Base-by-base conservation (phyloP, 2,329 filamentous ascomycete genomes). In the Graphilbum ipis-grandicollis region DNA sequence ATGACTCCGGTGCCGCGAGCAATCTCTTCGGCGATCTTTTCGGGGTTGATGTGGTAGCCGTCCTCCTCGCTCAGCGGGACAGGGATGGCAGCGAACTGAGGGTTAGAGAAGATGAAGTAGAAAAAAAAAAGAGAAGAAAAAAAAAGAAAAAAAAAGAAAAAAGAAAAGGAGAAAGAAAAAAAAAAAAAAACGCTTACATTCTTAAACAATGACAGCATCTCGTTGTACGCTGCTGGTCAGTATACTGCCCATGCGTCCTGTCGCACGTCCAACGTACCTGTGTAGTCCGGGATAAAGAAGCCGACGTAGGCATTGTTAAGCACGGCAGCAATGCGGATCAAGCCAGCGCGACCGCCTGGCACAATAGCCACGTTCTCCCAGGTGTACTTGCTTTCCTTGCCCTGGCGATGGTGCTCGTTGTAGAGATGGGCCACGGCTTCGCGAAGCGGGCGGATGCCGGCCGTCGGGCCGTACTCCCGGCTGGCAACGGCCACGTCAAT, bases 341-440 rank as follows among this genome's bases (percentile, higher is more conserved):
- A 63, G 34, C 88, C 88, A 25, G 88, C 88, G 49, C 88, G 75
- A 29, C 88, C 88, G 56, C 86, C 86, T 33, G 88, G 88, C 4
- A 96, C 88, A 54, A 96, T 93, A 55, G 82, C 86, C 15, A 94
- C 88, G 56, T 96, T 96, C 65, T 96, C 88, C 80, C 83, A 94
- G 6, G 82, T 92, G 56, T 96, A 96, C 59, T 92, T 68, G 57
- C 79, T 88, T 10, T 75, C 68, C 62, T 90, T 92, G 51, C 80
- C 84, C 60, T 88, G 62, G 45, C 88, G 76, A 51, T 94, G 88
- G 56, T 88, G 81, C 55, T 79, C 79, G 52, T 96, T 96, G 69
- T 96, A 96, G 43, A 96, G 69, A 41, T 76, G 75, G 40, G 88
- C 88, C 32, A 96, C 85, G 15, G 88, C 88, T 51, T 84, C 80